Evolutionary conservation across 768 basidiomycete species (phyloP).

Genomic region (Rhodotorula sphaerocarpa): DNA sequence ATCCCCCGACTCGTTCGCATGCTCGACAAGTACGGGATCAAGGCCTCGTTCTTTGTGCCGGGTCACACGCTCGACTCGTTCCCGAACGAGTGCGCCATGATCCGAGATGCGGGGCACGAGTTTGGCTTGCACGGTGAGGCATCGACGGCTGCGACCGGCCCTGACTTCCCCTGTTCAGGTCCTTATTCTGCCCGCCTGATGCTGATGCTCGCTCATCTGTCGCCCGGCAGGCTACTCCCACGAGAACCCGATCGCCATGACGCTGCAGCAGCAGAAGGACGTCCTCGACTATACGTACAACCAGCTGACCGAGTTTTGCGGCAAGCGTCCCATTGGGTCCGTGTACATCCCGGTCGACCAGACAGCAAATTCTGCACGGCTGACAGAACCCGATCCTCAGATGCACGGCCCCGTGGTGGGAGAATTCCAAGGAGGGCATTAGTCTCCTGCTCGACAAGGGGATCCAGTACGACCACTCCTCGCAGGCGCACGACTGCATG

Average conservation of each 20-base stretch:
- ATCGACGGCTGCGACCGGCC: no score
- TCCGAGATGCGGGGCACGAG: slow-evolving; percentile 66
- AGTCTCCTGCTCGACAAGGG: slow-evolving; percentile 61
- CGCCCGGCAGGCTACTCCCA: slow-evolving; percentile 61
- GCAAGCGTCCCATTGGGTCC: slow-evolving; percentile 55
- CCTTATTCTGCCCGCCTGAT: neutral
- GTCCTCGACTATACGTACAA: slow-evolving; percentile 33
- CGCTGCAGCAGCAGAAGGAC: slow-evolving; percentile 60
- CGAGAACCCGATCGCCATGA: slow-evolving; percentile 61
- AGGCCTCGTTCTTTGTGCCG: slow-evolving; percentile 37
- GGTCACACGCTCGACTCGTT: slow-evolving; percentile 70
- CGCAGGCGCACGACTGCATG: slow-evolving; percentile 52
- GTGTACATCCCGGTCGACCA: no score
- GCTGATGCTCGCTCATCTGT: no score
- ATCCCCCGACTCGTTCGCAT: slow-evolving; percentile 60
- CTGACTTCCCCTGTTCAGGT: neutral
- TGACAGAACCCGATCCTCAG: no score
- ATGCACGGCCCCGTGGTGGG: slow-evolving; percentile 73
- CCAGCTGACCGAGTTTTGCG: slow-evolving; percentile 33
- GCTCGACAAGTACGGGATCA: slow-evolving; percentile 61
- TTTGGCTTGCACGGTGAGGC: slow-evolving; percentile 46
- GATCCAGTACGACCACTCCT: slow-evolving; percentile 64
- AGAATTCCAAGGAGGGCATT: slow-evolving; percentile 56
- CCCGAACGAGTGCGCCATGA: slow-evolving; percentile 59
- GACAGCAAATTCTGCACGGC: no score